Percentiles rank a stretch among this genome's conserved stretches.
phyloP scores from a whole-genome alignment of 148 eudicot species.

The Rhododendron kiyosumense region DNA sequence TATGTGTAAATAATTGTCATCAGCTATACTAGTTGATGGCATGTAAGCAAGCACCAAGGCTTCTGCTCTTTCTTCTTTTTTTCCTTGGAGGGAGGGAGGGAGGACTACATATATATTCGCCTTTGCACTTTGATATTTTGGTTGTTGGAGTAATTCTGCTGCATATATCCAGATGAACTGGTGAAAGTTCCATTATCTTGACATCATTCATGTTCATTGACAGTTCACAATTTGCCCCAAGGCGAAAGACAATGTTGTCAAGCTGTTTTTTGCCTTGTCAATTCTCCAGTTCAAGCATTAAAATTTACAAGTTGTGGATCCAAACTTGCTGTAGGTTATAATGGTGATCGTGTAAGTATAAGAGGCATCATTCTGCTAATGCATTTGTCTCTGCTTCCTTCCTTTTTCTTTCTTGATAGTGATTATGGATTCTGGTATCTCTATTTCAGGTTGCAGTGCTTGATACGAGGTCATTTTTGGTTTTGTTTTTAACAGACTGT shows the following conservation, averaged over 20 bases:
- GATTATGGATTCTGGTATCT: neutral
- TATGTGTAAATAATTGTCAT: neutral
- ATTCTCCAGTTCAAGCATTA: conserved; percentile 50
- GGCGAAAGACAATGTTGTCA: conserved; percentile 43
- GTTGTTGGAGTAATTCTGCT: neutral
- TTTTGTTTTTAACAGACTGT: conserved; percentile 40
- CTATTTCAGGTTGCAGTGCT: conserved; percentile 64
- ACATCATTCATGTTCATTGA: neutral
- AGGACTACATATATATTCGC: too few species aligned
- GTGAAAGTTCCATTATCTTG: neutral
- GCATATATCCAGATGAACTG: neutral
- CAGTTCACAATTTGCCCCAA: conserved; percentile 44
- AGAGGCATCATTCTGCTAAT: neutral
- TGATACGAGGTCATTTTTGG: conserved; percentile 47
- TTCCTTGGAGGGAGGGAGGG: too few species aligned
- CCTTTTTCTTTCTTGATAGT: neutral
- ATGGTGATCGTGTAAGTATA: conserved; percentile 54
- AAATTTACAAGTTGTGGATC: conserved; percentile 52
- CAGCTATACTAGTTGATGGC: neutral
- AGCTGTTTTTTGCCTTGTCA: conserved; percentile 47
- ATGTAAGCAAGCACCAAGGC: neutral
- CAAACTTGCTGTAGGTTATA: conserved; percentile 66
- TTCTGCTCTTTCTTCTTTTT: neutral
- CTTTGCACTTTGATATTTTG: neutral
- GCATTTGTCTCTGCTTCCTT: neutral